A percentile compares a stretch with the other conserved stretches of the same genome.
These are phyloP conservation scores for Calonectria naviculata DNA, from an alignment of 2,329 filamentous ascomycete species.

Conservation along the genomic window DNA sequence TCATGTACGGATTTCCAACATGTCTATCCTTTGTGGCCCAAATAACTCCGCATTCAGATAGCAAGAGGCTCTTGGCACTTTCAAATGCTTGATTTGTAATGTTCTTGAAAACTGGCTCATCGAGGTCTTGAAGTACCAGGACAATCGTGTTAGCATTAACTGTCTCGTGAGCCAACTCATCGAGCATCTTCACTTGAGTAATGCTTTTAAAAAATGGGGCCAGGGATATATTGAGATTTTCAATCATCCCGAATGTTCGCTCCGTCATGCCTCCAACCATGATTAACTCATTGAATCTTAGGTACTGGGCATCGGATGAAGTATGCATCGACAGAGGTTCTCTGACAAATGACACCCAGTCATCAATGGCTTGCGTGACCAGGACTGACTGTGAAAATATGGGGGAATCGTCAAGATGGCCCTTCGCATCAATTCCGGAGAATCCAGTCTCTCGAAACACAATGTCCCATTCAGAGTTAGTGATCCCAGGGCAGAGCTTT, in stretches of 20 bases:
- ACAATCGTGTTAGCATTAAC: background rate
- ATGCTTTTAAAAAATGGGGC: background rate
- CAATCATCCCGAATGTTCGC: background rate
- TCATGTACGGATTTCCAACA: background rate
- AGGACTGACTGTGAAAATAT: background rate
- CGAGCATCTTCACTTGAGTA: background rate
- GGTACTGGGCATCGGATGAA: no score
- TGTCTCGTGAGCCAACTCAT: background rate
- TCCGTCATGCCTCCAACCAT: background rate
- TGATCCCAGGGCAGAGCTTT: background rate
- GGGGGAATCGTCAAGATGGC: background rate
- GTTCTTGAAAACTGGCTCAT: background rate
- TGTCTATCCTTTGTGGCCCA: background rate
- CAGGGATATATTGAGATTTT: background rate
- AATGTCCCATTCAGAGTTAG: constrained; percentile 17
- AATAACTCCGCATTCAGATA: background rate
- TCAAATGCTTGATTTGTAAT: background rate
- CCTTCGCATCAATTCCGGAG: constrained; percentile 14
- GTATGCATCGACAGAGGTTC: background rate
- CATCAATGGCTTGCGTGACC: background rate
- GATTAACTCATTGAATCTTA: background rate
- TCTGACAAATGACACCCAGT: background rate
- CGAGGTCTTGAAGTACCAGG: background rate
- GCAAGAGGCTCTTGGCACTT: background rate
- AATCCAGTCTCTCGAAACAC: constrained; percentile 10